Evolutionary conservation across 129 eudicot genomes (phyloP).

Genomic region (Daucus carota): DH1_v3.0 NC_030383.2:4097001-4097500

Average conservation of each 20-base stretch:
- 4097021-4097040: conserved; percentile 11
- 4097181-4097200: too few species aligned
- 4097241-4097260: too few species aligned
- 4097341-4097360: neutral
- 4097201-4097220: too few species aligned
- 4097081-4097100: conserved; percentile 7
- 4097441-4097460: conserved; percentile 86
- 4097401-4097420: conserved; percentile 79
- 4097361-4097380: conserved; percentile 43
- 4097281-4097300: too few species aligned
- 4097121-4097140: conserved; percentile 22
- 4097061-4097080: neutral
- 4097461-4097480: conserved; percentile 64
- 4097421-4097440: conserved; percentile 66
- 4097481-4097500: conserved; percentile 37
- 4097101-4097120: neutral
- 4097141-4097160: conserved; percentile 64
- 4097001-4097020: conserved; percentile 1
- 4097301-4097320: too few species aligned
- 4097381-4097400: conserved; percentile 67
- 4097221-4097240: neutral
- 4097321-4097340: too few species aligned
- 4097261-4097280: too few species aligned
- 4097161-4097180: conserved; percentile 33
- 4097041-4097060: conserved; percentile 3